A percentile compares a stretch with the other conserved stretches of the same genome.
phyloP scores from a whole-genome alignment of 78 protist genomes.

The Dictyostelium capitatum region DNA sequence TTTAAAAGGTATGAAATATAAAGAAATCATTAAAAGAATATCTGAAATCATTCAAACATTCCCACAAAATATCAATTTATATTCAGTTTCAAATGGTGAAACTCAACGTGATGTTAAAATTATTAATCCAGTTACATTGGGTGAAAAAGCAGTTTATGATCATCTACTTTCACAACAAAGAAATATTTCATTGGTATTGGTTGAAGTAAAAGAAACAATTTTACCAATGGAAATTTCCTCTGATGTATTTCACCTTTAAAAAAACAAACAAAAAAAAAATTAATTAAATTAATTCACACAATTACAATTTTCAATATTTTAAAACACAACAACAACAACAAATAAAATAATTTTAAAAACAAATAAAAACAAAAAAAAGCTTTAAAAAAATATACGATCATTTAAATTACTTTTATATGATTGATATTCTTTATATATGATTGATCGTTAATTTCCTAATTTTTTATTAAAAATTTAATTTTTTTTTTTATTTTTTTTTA shows the following conservation, averaged over 20 bases:
- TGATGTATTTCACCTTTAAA: conserved; percentile 32
- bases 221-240: conserved; percentile 49
- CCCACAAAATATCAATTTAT: conserved; percentile 74
- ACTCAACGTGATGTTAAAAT: neutral
- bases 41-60: conserved; percentile 73
- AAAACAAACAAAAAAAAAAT: neutral
- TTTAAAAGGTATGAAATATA: conserved; percentile 60
- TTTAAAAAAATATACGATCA: neutral
- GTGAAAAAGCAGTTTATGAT: conserved; percentile 59
- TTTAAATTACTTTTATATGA: too few relatives aligned
- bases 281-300: neutral
- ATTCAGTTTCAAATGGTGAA: conserved; percentile 38
- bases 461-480: neutral
- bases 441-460: too few relatives aligned
- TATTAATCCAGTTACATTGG: conserved; percentile 4
- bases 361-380: neutral
- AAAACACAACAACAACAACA: neutral
- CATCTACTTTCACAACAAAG: conserved; percentile 38
- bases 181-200: conserved; percentile 28
- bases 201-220: conserved; percentile 71
- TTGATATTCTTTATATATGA: too few relatives aligned
- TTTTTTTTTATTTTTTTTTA: neutral
- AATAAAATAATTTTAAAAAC: too few relatives aligned
- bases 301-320: neutral
- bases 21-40: conserved; percentile 45